Conservation (phyloP, 208 protist species). For the Novymonas esmeraldas region DNA sequence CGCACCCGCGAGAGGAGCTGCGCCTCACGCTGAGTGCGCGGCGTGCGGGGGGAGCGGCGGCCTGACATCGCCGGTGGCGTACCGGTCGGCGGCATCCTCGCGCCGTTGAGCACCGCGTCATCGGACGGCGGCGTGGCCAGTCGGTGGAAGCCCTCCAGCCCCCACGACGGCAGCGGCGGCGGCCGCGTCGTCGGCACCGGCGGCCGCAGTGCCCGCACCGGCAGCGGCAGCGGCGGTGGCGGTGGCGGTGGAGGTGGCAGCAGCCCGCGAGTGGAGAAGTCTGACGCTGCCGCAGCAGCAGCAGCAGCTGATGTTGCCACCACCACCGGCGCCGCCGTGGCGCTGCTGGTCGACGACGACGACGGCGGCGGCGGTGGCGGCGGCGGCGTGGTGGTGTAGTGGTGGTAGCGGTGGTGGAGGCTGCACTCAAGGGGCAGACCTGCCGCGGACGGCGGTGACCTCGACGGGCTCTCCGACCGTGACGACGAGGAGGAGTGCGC, state of each 20-base stretch:
- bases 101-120: background rate
- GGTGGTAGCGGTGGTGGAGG: too few relatives aligned
- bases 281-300: too few relatives aligned
- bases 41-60: slow-evolving; percentile 12
- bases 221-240: too few relatives aligned
- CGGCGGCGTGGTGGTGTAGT: too few relatives aligned
- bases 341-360: too few relatives aligned
- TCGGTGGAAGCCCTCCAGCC: background rate
- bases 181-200: too few relatives aligned
- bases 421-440: too few relatives aligned
- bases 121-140: background rate
- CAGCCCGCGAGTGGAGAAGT: background rate
- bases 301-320: too few relatives aligned
- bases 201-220: too few relatives aligned
- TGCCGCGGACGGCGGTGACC: background rate
- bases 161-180: background rate
- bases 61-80: background rate
- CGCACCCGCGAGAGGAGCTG: slow-evolving; percentile 17
- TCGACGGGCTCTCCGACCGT: background rate
- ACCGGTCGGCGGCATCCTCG: background rate
- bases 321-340: too few relatives aligned
- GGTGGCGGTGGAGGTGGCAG: background rate
- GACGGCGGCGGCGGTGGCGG: too few relatives aligned
- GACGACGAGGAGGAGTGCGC: background rate
- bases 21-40: slow-evolving; percentile 12